Conservation (phyloP, 768 basidiomycete genomes). For the Xerocomellus chrysenteron region DNA sequence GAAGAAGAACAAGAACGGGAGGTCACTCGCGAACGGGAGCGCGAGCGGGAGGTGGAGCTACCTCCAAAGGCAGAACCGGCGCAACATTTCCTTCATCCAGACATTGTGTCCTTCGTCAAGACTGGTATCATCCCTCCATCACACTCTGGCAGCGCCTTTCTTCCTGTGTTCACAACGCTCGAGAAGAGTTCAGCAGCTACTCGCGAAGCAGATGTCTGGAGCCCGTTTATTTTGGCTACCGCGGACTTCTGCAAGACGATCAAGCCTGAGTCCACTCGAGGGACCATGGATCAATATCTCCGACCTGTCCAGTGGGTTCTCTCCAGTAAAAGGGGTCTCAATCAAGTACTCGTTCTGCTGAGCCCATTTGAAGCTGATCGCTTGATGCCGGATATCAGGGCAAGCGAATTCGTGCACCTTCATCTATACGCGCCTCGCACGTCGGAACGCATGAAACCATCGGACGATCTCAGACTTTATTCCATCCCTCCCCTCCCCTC, state of each 20-base stretch:
- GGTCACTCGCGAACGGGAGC: slow-evolving; percentile 41
- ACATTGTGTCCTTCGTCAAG: slow-evolving; percentile 22
- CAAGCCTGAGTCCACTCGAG: not conserved
- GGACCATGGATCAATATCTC: slow-evolving; percentile 11
- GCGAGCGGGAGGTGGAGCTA: slow-evolving; percentile 37
- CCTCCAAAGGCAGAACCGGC: slow-evolving; percentile 26
- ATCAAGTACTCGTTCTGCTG: too few relatives aligned
- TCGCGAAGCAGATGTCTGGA: slow-evolving; percentile 22
- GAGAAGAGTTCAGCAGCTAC: not conserved
- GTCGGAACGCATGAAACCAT: slow-evolving; percentile 32
- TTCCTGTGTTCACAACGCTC: slow-evolving; percentile 11
- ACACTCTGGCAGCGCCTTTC: slow-evolving; percentile 19
- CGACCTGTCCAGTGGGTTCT: slow-evolving; percentile 27
- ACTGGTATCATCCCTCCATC: slow-evolving; percentile 22
- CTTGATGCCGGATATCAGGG: slow-evolving; percentile 38
- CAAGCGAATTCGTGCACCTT: slow-evolving; percentile 33
- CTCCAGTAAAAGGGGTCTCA: not conserved
- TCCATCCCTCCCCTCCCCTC: slow-evolving; percentile 2
- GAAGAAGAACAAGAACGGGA: slow-evolving; percentile 49
- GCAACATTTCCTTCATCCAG: slow-evolving; percentile 13
- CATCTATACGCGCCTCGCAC: slow-evolving; percentile 43
- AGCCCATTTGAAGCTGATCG: slow-evolving; percentile 36
- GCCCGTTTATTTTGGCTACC: slow-evolving; percentile 6
- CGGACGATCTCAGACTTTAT: slow-evolving; percentile 30
- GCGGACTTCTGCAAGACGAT: slow-evolving; percentile 11